Evolutionary conservation across 768 basidiomycete species (phyloP).

Genomic region (Lentinula edodes): DNA sequence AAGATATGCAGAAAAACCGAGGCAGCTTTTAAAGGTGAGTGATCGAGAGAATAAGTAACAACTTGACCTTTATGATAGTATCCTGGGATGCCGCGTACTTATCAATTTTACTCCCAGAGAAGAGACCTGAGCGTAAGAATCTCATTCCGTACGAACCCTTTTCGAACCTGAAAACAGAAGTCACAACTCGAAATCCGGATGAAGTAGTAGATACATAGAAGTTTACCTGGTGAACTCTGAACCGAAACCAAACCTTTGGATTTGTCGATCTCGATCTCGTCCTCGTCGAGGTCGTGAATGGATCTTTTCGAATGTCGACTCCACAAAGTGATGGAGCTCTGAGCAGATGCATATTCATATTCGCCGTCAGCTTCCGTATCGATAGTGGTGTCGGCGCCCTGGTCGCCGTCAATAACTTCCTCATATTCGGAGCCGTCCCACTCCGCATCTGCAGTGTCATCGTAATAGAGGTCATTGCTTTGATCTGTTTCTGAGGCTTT

Average conservation of each 20-base stretch:
- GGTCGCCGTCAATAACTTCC: neutral
- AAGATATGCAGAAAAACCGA: slow-evolving; percentile 22
- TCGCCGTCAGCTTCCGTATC: slow-evolving; percentile 17
- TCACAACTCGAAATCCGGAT: too few relatives aligned
- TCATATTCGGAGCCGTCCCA: slow-evolving; percentile 6
- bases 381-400: slow-evolving; percentile 3
- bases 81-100: neutral
- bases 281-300: slow-evolving; percentile 41
- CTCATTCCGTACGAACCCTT: slow-evolving; percentile 6
- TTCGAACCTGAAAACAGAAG: neutral
- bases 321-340: slow-evolving; percentile 52
- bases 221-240: slow-evolving; percentile 9
- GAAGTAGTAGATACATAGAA: neutral
- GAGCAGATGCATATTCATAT: slow-evolving; percentile 40
- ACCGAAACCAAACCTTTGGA: slow-evolving; percentile 17
- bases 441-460: neutral
- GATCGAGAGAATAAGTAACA: neutral
- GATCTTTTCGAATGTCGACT: slow-evolving; percentile 51
- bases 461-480: slow-evolving; percentile 3
- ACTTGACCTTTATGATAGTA: neutral
- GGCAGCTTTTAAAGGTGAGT: slow-evolving; percentile 55
- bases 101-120: neutral
- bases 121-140: neutral
- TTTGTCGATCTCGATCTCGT: slow-evolving; percentile 32
- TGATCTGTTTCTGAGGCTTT: neutral